Evolutionary conservation across 2,329 filamentous ascomycete species (phyloP).

Genomic region (Onygenales sp.): DNA sequence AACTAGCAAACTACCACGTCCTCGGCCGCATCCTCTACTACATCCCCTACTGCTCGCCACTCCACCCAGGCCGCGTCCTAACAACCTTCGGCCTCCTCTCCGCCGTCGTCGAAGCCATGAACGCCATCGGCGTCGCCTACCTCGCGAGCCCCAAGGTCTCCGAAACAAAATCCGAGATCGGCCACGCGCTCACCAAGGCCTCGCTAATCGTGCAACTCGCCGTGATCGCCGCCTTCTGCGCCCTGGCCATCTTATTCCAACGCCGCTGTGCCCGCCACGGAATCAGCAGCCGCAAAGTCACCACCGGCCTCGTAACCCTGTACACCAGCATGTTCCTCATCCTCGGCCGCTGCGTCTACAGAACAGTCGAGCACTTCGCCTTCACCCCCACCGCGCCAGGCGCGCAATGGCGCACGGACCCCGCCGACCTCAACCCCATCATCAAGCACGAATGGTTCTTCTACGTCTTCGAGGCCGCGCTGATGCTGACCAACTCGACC

Average conservation of each 20-base stretch:
- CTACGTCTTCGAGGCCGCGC: constrained; percentile 14
- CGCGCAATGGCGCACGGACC: constrained; percentile 35
- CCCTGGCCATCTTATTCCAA: constrained; percentile 6
- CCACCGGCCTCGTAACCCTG: constrained; percentile 28
- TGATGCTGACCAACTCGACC: constrained; percentile 12
- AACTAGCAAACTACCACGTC: constrained; percentile 53
- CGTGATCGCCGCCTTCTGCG: constrained; percentile 43
- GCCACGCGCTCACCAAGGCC: constrained; percentile 37
- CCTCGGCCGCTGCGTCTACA: constrained; percentile 13
- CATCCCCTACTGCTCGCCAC: constrained; percentile 48
- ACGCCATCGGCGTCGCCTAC: constrained; percentile 40
- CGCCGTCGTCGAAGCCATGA: constrained; percentile 40
- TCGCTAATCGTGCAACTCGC: constrained; percentile 42
- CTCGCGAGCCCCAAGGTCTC: constrained; percentile 41
- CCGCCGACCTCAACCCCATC: constrained; percentile 11
- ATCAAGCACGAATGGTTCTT: constrained; percentile 12
- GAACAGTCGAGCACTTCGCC: constrained; percentile 36
- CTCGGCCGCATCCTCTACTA: constrained; percentile 53
- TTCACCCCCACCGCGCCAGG: neutral
- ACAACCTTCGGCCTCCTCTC: constrained; percentile 41
- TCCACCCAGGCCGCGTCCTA: constrained; percentile 21
- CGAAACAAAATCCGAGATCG: constrained; percentile 34
- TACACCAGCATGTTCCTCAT: constrained; percentile 11
- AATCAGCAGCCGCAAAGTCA: constrained; percentile 15
- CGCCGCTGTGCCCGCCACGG: constrained; percentile 35